Evolutionary conservation across 176 grass and related monocot species (phyloP), one percentile per base, ranked within the genome.

Genomic region (Hsuehochloa calcarea): DNA sequence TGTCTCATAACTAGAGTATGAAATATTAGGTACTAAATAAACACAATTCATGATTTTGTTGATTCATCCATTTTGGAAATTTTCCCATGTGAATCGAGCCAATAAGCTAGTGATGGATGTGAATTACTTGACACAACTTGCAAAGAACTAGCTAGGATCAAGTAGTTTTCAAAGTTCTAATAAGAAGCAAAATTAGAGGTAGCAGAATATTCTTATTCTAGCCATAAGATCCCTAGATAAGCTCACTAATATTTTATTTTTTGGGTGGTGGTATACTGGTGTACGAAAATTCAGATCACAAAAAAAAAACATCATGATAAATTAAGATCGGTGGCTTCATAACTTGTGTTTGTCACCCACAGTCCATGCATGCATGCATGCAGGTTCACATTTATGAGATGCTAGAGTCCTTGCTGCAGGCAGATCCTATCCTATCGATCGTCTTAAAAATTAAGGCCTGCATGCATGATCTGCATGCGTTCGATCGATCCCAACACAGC

Each of bases 381-480:
- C 72, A 74, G 37, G 27, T 3, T 26, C 59, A 69, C 84, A 97
- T 94, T 97, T 89, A 97, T 89, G 87, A 70, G 67, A 85, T 76
- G 67, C 68, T 47, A 47, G 83, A 82, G 46, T 70, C 77, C 77
- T 49, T 81, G 63, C 23, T 80, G 78, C 82, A 52, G 75, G 72
- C 63, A 58, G 77, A 83, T 89, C 78, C 74, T 68, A 25, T 71
- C 73, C 75, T 16, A 29, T 64, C 15, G 6, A 64, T 10, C 76
- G 22, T 17, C 81, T 89, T 66, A 87, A 77, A 80, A 62, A 22
- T 60, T 25, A 60, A 38, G 55, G 43, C 38, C 54, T 84, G 34
- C 39, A 27, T 45, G 37, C 12, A 88, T 70, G 65, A 29, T 29
- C 29, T 34, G 31, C 51, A 27, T 71, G 65, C 39, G 22, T 34